Percentiles rank a stretch among this genome's conserved stretches.
phyloP scores from a whole-genome alignment of 1,139 yeast species.

The Yamadazyma siamensis region DNA sequence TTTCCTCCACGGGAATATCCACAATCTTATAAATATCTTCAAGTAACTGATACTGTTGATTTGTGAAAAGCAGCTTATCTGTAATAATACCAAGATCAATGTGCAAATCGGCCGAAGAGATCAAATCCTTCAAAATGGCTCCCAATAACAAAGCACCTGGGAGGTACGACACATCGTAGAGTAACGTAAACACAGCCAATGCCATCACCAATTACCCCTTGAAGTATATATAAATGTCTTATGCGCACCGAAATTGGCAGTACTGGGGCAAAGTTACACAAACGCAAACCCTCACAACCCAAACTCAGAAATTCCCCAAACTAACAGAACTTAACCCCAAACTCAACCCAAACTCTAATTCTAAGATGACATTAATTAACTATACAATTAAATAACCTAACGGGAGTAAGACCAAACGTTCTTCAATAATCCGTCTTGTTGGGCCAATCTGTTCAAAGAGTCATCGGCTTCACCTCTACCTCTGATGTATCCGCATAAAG shows the following conservation, averaged over 20 bases:
- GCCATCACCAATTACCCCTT: conserved; percentile 5
- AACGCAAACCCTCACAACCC: too few species aligned
- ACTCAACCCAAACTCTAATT: too few species aligned
- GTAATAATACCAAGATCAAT: conserved; percentile 32
- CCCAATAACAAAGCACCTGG: conserved; percentile 78
- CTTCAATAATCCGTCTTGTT: conserved; percentile 96
- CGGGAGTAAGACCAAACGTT: conserved; percentile 99
- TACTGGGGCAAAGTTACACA: too few species aligned
- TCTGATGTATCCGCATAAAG: conserved; percentile 91
- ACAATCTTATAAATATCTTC: conserved; percentile 26
- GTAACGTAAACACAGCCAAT: conserved; percentile 61
- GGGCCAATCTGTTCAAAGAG: conserved; percentile 98
- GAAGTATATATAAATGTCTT: too few species aligned
- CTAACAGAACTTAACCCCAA: too few species aligned
- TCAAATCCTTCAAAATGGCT: conserved; percentile 20
- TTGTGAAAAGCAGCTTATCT: conserved; percentile 27
- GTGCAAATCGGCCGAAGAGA: conserved; percentile 7
- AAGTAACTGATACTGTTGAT: conserved; percentile 27
- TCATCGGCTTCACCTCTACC: conserved; percentile 91
- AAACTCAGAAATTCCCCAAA: too few species aligned
- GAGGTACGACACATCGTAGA: conserved; percentile 63
- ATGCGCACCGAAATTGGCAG: neutral
- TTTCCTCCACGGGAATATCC: conserved; percentile 25
- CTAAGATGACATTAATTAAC: conserved; percentile 21
- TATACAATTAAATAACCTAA: conserved; percentile 48